phyloP scores from a whole-genome alignment of 208 protist genomes.

The Crithidia acanthocephali region DNA sequence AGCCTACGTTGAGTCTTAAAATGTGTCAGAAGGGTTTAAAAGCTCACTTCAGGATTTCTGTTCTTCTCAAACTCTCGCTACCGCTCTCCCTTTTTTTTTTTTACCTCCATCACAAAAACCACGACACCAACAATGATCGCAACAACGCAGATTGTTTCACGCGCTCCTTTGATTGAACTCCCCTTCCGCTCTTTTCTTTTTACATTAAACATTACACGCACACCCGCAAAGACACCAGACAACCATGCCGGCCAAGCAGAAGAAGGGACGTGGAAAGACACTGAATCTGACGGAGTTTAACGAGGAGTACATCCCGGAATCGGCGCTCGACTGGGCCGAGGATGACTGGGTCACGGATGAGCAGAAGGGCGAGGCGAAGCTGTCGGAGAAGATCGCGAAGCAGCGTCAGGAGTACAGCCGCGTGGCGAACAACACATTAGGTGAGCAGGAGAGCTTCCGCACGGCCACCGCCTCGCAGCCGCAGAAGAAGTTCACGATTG shows the following conservation, averaged over 20 bases:
- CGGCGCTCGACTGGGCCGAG: slow-evolving; percentile 79
- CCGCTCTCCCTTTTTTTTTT: too few species aligned
- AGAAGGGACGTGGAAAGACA: slow-evolving; percentile 80
- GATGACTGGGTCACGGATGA: slow-evolving; percentile 65
- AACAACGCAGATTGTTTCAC: slow-evolving; percentile 2
- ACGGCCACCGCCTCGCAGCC: slow-evolving; percentile 33
- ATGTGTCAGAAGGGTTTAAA: too few species aligned
- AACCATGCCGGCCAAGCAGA: slow-evolving; percentile 73
- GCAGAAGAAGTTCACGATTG: slow-evolving; percentile 30
- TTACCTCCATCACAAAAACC: too few species aligned
- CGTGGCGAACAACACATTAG: slow-evolving; percentile 60
- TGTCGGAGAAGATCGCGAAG: slow-evolving; percentile 65
- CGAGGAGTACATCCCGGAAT: slow-evolving; percentile 78
- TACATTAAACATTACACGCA: not conserved
- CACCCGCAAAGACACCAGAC: not conserved
- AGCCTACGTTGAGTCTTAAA: too few species aligned
- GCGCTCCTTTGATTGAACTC: slow-evolving; percentile 2
- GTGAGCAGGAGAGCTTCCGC: slow-evolving; percentile 69
- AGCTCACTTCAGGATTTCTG: too few species aligned
- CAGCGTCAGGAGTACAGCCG: slow-evolving; percentile 67
- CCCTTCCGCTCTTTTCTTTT: not conserved
- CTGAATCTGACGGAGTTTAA: slow-evolving; percentile 83
- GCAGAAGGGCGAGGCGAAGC: slow-evolving; percentile 53
- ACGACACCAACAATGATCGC: too few species aligned
- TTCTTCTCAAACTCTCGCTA: too few species aligned